Base-by-base conservation (phyloP, 2,329 filamentous ascomycete species). In the Fusarium sublunatum region DNA sequence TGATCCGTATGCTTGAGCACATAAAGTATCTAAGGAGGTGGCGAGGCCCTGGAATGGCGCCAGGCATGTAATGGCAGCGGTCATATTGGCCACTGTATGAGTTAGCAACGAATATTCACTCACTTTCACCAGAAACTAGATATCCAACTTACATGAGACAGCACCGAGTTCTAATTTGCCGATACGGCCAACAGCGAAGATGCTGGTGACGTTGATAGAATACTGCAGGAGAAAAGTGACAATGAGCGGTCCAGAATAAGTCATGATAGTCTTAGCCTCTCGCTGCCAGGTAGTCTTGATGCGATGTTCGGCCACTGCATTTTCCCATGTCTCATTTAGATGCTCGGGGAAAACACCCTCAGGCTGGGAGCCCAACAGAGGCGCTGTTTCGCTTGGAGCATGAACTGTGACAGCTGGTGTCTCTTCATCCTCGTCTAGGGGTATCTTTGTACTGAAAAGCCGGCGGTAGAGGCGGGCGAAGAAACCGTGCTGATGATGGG, bases 281-380 rank as follows among this genome's bases (percentile, higher is more conserved):
- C 93, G 87, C 75, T 91, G 89, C 93, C 93, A 98, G 6, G 92
- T 96, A 5, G 93, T 97, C 49, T 89, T 88, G 65, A 98, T 93
- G 72, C 88, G 85, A 10, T 93, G 92, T 0, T 90, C 86, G 1
- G 87, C 84, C 10, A 97, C 91, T 0, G 93, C 94, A 61, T 93
- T 90, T 61, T 94, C 89, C 92, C 92, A 96, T 72, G 91, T 89
- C 69, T 87, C 83, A 67, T 90, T 86, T 46, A 93, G 81, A 41
- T 87, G 85, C 5, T 82, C 80, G 53, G 80, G 80, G 35, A 78
- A 78, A 22, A 81, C 78, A 10, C 80, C 79, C 57, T 65, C 42
- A 73, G 74, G 65, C 76, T 75, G 31, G 73, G 77, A 13, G 13
- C 59, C 63, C 3, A 82, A 67, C n/a, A 82, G 69, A 8, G 81